Evolutionary conservation across 768 basidiomycete genomes (phyloP).

Genomic region (Hygrophoropsis aurantiaca): DNA sequence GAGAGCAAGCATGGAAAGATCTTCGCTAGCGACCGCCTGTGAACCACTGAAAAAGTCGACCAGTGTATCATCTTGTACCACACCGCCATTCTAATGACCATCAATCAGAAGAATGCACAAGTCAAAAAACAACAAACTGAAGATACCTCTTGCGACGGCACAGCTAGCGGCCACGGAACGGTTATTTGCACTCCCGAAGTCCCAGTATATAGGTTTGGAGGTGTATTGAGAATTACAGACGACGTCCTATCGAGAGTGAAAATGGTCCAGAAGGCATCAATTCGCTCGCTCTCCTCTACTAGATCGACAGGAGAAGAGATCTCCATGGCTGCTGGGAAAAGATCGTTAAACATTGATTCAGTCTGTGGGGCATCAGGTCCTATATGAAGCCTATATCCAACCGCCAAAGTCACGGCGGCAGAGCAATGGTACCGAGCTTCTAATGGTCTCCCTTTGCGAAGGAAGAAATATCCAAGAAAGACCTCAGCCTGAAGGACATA

Average conservation of each 20-base stretch:
- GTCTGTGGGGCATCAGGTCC: slow-evolving; percentile 7
- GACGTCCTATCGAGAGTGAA: slow-evolving; percentile 35
- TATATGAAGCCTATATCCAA: slow-evolving; percentile 49
- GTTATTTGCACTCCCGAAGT: slow-evolving; percentile 29
- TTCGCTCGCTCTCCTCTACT: slow-evolving; percentile 37
- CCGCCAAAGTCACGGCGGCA: slow-evolving; percentile 44
- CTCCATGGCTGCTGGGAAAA: background rate
- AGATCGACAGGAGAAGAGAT: slow-evolving; percentile 33
- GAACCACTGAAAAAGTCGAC: slow-evolving; percentile 13
- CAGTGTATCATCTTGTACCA: slow-evolving; percentile 5
- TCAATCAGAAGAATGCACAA: slow-evolving; percentile 24
- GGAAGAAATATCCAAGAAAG: slow-evolving; percentile 66
- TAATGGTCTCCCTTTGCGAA: slow-evolving; percentile 54
- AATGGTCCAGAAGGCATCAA: slow-evolving; percentile 39
- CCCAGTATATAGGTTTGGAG: slow-evolving; percentile 26
- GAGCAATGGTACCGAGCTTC: slow-evolving; percentile 61
- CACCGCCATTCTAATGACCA: background rate
- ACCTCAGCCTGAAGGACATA: slow-evolving; percentile 62
- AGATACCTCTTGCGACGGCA: slow-evolving; percentile 9
- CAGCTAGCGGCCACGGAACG: slow-evolving; percentile 41
- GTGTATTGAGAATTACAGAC: slow-evolving; percentile 26
- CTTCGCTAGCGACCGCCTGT: background rate
- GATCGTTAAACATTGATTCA: slow-evolving; percentile 9
- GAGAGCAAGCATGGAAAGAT: background rate
- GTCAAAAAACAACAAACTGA: slow-evolving; percentile 11